Percentiles rank a stretch among this genome's conserved stretches.
Conservation (phyloP, 2,329 filamentous ascomycete species). For the Colletotrichum plurivorum region DNA sequence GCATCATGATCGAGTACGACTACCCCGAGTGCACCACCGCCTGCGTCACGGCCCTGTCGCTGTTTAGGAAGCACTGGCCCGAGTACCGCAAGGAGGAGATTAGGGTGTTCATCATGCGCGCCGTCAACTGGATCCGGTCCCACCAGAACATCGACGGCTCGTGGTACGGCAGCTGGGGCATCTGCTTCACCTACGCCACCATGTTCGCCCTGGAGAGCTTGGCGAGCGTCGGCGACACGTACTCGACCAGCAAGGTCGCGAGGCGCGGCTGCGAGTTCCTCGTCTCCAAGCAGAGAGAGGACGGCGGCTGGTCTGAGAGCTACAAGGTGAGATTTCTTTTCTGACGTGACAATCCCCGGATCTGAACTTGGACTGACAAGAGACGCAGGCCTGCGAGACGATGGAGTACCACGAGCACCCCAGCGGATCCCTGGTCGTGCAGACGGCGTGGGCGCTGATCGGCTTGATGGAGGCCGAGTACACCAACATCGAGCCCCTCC, state of each 20-base stretch:
- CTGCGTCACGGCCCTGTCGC: conserved; percentile 86
- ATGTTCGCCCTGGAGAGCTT: conserved; percentile 97
- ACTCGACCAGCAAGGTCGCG: conserved; percentile 78
- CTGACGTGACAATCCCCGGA: too few species aligned
- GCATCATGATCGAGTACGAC: conserved; percentile 99
- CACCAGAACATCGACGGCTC: conserved; percentile 86
- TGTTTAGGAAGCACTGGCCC: conserved; percentile 87
- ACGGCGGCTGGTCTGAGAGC: conserved; percentile 97
- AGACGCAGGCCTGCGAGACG: conserved; percentile 78
- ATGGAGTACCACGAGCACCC: conserved; percentile 82
- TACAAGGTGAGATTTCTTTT: conserved; percentile 72
- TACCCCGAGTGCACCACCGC: conserved; percentile 98
- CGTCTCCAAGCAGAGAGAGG: conserved; percentile 84
- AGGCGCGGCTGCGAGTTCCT: conserved; percentile 88
- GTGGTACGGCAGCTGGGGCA: conserved; percentile 98
- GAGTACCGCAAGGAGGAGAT: conserved; percentile 85
- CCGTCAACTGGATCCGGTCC: conserved; percentile 85
- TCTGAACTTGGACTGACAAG: conserved; percentile 6
- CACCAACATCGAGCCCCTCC: conserved; percentile 79
- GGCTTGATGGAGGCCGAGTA: conserved; percentile 87
- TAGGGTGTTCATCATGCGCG: conserved; percentile 76
- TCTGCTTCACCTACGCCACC: conserved; percentile 96
- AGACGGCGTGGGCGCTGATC: conserved; percentile 92
- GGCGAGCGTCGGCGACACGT: conserved; percentile 84
- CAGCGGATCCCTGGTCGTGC: conserved; percentile 87